phyloP scores from a whole-genome alignment of 75 land plant genomes.

The Sequoiadendron giganteum region DNA sequence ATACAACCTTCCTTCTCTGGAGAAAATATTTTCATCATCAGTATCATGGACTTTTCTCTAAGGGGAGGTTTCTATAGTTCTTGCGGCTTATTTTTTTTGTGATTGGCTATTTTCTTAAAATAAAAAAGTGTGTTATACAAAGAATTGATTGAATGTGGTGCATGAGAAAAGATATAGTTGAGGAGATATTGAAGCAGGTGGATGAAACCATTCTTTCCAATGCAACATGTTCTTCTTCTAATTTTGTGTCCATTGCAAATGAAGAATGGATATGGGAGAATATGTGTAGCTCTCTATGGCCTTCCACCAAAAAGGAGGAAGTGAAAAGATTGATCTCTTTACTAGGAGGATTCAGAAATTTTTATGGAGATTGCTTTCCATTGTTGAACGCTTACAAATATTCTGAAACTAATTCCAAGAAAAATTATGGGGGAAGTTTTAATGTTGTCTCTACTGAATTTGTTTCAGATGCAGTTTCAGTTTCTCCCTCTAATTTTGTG shows the following conservation, averaged over 20 bases:
- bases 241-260: slow-evolving; percentile 38
- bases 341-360: slow-evolving; percentile 67
- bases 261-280: slow-evolving; percentile 75
- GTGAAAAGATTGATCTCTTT: slow-evolving; percentile 47
- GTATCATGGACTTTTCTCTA: too few species aligned
- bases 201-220: slow-evolving; percentile 72
- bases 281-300: slow-evolving; percentile 61
- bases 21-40: too few species aligned
- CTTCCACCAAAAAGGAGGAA: slow-evolving; percentile 56
- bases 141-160: too few species aligned
- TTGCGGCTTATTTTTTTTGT: too few species aligned
- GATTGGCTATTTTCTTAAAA: too few species aligned
- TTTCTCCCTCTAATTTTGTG: neutral
- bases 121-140: too few species aligned
- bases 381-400: slow-evolving; percentile 15
- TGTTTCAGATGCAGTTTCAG: neutral
- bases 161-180: slow-evolving; percentile 56
- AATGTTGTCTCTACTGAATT: neutral
- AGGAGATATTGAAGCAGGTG: slow-evolving; percentile 64
- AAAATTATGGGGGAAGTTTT: neutral
- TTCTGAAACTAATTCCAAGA: neutral
- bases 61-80: too few species aligned
- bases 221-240: slow-evolving; percentile 58
- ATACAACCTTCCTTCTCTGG: too few species aligned
- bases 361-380: slow-evolving; percentile 27